These are phyloP conservation scores for Prunus salicina DNA, from an alignment of 306 rosid genomes.

Conservation along the genomic window DNA sequence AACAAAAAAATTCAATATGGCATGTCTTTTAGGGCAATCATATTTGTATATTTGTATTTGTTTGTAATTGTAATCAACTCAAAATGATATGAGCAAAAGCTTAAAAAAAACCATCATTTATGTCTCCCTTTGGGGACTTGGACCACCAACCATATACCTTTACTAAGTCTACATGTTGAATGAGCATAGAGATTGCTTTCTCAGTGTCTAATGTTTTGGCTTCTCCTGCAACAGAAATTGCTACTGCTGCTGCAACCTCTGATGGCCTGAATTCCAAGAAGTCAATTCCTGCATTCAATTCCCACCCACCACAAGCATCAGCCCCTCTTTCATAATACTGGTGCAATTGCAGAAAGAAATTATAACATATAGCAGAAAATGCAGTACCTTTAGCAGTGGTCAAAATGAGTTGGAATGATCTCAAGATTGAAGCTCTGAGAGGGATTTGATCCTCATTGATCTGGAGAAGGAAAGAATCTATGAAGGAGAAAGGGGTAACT, in stretches of 20 bases:
- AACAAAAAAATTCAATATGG: no score
- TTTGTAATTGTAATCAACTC: conserved; percentile 19
- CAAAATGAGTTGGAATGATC: conserved; percentile 57
- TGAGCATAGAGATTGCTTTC: conserved; percentile 53
- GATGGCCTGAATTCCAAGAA: conserved; percentile 94
- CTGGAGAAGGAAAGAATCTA: conserved; percentile 70
- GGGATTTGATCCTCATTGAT: conserved; percentile 51
- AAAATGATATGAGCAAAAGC: conserved; percentile 19
- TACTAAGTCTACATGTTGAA: conserved; percentile 43
- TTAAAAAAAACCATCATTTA: conserved; percentile 21
- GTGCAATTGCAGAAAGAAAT: conserved; percentile 13
- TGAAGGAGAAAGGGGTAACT: conserved; percentile 78
- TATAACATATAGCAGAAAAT: conserved; percentile 2
- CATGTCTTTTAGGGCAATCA: conserved; percentile 1
- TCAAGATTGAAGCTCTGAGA: conserved; percentile 33
- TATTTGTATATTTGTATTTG: background rate
- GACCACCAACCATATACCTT: conserved; percentile 56
- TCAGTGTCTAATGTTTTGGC: conserved; percentile 52
- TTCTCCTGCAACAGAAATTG: conserved; percentile 58
- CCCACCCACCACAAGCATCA: conserved; percentile 38
- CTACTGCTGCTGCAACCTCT: conserved; percentile 90
- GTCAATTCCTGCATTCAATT: conserved; percentile 80
- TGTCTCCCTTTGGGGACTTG: conserved; percentile 18
- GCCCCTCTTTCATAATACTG: conserved; percentile 24
- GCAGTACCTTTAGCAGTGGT: conserved; percentile 49